Evolutionary conservation across 345 rosid species (phyloP).

Genomic region (Lenwebbia sp.): DNA sequence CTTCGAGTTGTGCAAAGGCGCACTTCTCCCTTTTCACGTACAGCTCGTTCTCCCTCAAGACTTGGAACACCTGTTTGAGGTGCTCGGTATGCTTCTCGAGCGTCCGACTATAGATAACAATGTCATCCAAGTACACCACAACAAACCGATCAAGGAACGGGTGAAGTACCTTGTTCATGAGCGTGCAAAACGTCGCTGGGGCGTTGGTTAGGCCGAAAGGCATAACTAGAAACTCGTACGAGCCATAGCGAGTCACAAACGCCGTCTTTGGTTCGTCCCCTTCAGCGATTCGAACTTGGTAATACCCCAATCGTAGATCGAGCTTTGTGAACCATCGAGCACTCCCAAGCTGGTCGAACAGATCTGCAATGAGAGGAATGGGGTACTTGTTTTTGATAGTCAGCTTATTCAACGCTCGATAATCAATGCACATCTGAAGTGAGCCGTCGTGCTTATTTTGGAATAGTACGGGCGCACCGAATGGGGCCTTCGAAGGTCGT

Average conservation of each 20-base stretch:
- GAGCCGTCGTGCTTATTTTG: background rate
- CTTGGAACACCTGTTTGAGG: background rate
- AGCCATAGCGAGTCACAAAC: no score
- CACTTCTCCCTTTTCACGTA: background rate
- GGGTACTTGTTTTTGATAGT: no score
- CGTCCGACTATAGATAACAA: background rate
- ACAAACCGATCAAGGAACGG: background rate
- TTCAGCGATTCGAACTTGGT: no score
- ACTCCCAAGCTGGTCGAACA: background rate
- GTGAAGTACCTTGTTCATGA: no score
- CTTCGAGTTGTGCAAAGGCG: background rate
- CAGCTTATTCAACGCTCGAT: conserved; percentile 1
- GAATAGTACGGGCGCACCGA: background rate
- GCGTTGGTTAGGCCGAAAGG: no score
- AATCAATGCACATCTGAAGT: background rate
- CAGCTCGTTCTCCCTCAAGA: background rate
- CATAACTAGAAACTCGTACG: no score
- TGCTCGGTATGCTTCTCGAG: background rate
- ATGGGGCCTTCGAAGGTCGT: background rate
- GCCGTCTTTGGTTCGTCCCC: no score
- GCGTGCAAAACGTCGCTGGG: no score
- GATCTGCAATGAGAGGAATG: background rate
- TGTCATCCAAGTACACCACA: background rate
- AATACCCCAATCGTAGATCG: background rate
- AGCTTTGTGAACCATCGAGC: background rate